Conservation (phyloP, 805 yeast genomes). For the Metschnikowia koreensis region DNA sequence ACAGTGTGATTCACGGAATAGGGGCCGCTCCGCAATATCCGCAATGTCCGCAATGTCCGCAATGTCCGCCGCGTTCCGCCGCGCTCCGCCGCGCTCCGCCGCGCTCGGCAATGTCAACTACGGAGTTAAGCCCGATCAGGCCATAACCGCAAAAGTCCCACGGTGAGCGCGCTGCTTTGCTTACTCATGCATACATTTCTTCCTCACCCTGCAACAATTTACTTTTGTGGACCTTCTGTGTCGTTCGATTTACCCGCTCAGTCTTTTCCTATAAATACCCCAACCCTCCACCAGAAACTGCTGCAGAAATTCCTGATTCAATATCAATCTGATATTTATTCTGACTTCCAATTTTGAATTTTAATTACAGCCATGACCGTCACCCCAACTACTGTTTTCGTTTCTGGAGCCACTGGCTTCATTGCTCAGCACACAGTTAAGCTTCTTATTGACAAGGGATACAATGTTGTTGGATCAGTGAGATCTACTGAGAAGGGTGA, state of each 20-base stretch:
- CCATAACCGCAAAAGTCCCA: neutral
- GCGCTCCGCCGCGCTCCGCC: no score
- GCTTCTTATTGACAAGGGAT: slow-evolving; percentile 22
- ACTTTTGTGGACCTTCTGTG: neutral
- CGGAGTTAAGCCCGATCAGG: neutral
- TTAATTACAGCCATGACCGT: neutral
- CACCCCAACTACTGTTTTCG: slow-evolving; percentile 20
- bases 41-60: no score
- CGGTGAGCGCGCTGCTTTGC: neutral
- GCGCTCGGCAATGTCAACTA: no score
- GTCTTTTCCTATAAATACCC: neutral
- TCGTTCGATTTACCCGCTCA: neutral
- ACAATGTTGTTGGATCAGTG: slow-evolving; percentile 27
- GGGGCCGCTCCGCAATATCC: no score
- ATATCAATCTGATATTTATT: no score
- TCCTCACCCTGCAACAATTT: neutral
- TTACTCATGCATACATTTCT: neutral
- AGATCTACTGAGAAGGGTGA: slow-evolving; percentile 25
- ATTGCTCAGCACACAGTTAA: slow-evolving; percentile 28
- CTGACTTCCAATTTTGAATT: no score
- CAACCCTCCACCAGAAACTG: neutral
- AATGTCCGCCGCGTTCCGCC: no score
- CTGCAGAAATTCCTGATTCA: no score
- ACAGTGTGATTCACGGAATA: no score
- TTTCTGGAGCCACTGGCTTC: slow-evolving; percentile 36